Base-by-base conservation (phyloP, 2,329 filamentous ascomycete species). In the Tetracladium maxilliforme region DNA sequence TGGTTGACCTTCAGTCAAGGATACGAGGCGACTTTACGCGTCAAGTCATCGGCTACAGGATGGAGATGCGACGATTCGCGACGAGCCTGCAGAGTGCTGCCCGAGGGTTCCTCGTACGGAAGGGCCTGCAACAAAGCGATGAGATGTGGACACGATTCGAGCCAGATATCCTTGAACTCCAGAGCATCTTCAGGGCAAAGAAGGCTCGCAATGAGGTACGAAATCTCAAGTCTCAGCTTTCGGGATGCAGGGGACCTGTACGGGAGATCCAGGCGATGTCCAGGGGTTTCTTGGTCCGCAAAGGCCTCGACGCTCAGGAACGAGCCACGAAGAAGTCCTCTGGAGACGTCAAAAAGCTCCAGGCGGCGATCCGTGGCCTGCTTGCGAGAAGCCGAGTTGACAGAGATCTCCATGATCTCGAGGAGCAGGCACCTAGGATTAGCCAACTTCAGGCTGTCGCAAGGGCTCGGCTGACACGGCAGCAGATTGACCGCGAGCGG, bases 21-120 rank as follows among this genome's bases (percentile, higher is more conserved):
- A 78, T 95, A 28, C 73, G 90, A 30, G 92, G 84, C 26, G 83
- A 92, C 40, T 93, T 82, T 52, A 68, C 81, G 3, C 65, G 87
- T 22, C 83, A 94, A 46, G 69, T 95, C 29, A 69, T 76, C 35
- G 68, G 70, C 32, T 94, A 94, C 50, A 70, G 80, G 23, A 56
- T 90, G 29, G 70, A 75, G 35, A 94, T 93, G 86, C 68, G 70
- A 28, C 65, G 57, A 12, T 93, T 92, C 43, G 81, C 86, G 3
- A 58, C 79, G 15, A 63, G 71, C 32, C 63, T 94, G 11, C 90
- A 98, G 48, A 84, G 82, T 33, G 64, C 71, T 6, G 68, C 70
- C 4, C 72, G 87, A 23, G 87, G 83, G 4, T 78, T 79, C 44
- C 54, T 94, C 19, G 63, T 75, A 14, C 71, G 90, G 32, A 64